Evolutionary conservation across 306 rosid species (phyloP).

Genomic region (Prunus fruticosa): DNA sequence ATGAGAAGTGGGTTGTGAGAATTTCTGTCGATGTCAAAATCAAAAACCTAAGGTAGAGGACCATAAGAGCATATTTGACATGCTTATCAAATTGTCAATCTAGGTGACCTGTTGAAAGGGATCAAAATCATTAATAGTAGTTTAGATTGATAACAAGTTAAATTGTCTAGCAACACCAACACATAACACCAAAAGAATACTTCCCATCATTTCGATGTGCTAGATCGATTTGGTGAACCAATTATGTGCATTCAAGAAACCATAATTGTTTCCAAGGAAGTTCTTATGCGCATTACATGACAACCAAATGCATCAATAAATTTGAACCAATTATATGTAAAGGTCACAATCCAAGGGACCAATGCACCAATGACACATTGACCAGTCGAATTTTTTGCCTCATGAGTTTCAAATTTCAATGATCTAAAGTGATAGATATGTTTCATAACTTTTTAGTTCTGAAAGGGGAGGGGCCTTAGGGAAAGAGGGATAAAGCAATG

Average conservation of each 20-base stretch:
- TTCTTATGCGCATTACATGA: no score
- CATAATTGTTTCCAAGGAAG: no score
- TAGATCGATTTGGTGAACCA: background rate
- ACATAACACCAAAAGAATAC: background rate
- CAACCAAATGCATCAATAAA: background rate
- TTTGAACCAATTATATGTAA: background rate
- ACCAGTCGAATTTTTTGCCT: slow-evolving; percentile 15
- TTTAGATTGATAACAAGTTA: background rate
- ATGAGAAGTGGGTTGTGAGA: no score
- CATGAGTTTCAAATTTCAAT: slow-evolving; percentile 19
- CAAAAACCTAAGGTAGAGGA: no score
- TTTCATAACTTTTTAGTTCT: slow-evolving; percentile 5
- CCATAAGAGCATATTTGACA: background rate
- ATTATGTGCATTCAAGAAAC: no score
- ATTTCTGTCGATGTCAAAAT: no score
- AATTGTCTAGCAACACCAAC: background rate
- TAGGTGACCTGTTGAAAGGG: background rate
- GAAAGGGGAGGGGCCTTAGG: slow-evolving; percentile 24
- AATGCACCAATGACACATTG: slow-evolving; percentile 14
- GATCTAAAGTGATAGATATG: slow-evolving; percentile 30
- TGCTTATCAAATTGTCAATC: background rate
- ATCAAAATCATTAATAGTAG: background rate
- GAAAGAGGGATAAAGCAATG: slow-evolving; percentile 9
- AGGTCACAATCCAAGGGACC: background rate
- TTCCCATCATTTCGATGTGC: background rate